Evolutionary conservation across 768 basidiomycete genomes (phyloP).

Genomic region (Collybia sp.): DNA sequence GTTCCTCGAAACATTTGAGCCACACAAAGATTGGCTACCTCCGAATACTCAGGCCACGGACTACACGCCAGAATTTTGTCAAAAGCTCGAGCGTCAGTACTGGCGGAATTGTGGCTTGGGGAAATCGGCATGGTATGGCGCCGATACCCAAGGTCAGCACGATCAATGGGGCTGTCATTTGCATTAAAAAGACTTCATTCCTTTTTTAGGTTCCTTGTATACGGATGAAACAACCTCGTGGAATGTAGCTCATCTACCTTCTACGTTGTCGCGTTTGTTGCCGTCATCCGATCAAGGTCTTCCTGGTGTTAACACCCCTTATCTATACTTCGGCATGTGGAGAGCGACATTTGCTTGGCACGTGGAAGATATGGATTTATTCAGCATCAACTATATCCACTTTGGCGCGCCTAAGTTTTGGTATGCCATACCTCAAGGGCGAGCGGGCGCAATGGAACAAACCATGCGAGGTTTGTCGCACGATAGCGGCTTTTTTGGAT

Average conservation of each 20-base stretch:
- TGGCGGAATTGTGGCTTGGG: conserved; percentile 92
- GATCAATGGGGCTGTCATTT: not conserved
- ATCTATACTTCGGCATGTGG: conserved; percentile 99
- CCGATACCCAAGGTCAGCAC: conserved; percentile 82
- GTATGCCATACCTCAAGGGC: conserved; percentile 92
- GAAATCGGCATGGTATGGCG: conserved; percentile 95
- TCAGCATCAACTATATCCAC: conserved; percentile 98
- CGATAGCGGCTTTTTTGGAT: not conserved
- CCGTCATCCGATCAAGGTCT: conserved; percentile 64
- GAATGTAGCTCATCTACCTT: conserved; percentile 94
- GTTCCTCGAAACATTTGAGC: conserved; percentile 73
- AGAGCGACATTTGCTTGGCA: conserved; percentile 98
- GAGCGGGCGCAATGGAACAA: conserved; percentile 78
- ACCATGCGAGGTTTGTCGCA: conserved; percentile 72
- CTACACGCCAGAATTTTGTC: conserved; percentile 87
- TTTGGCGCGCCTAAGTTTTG: conserved; percentile 97
- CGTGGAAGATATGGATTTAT: conserved; percentile 99
- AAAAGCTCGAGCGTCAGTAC: conserved; percentile 80
- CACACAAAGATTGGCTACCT: conserved; percentile 76
- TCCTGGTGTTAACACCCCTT: conserved; percentile 96
- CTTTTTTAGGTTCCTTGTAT: conserved; percentile 52
- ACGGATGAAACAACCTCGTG: conserved; percentile 76
- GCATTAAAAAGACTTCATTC: conserved; percentile 2
- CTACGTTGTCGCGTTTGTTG: conserved; percentile 76
- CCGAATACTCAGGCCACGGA: conserved; percentile 64